phyloP scores from a whole-genome alignment of 768 basidiomycete genomes.

The Pleurotus tuoliensis region DNA sequence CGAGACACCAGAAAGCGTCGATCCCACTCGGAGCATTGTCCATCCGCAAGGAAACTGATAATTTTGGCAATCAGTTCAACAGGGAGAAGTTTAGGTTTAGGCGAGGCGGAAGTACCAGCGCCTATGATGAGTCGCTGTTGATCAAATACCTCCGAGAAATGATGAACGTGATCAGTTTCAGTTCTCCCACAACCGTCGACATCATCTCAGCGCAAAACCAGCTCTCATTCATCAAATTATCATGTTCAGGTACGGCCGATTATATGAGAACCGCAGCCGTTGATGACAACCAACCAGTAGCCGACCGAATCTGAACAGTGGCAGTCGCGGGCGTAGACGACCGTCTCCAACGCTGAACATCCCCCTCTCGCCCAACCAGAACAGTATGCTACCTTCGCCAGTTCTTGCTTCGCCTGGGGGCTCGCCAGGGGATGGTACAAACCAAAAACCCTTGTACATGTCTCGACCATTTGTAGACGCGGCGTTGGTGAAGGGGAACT shows the following conservation, averaged over 20 bases:
- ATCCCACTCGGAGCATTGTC: too few species aligned
- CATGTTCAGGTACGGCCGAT: background rate
- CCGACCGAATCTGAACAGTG: slow-evolving; percentile 5
- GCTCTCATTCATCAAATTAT: too few species aligned
- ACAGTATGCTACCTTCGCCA: slow-evolving; percentile 29
- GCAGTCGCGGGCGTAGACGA: slow-evolving; percentile 22
- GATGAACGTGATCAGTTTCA: too few species aligned
- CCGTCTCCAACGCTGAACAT: slow-evolving; percentile 30
- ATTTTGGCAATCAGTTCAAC: too few species aligned
- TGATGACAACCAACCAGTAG: background rate
- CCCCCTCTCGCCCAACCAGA: slow-evolving; percentile 23
- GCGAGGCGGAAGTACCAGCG: too few species aligned
- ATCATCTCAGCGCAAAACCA: too few species aligned
- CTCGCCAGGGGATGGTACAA: slow-evolving; percentile 1
- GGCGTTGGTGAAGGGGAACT: slow-evolving; percentile 95
- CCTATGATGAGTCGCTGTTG: too few species aligned
- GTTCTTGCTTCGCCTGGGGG: slow-evolving; percentile 37
- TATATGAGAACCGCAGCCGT: background rate
- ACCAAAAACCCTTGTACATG: slow-evolving; percentile 74
- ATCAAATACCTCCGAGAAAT: too few species aligned
- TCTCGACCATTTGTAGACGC: slow-evolving; percentile 95
- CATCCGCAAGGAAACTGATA: too few species aligned
- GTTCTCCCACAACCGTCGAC: too few species aligned
- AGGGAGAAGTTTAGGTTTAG: too few species aligned
- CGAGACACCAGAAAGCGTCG: too few species aligned